These are phyloP conservation scores for Astrothelium subdiscretum DNA, from an alignment of 495 filamentous ascomycete genomes.

Conservation along the genomic window DNA sequence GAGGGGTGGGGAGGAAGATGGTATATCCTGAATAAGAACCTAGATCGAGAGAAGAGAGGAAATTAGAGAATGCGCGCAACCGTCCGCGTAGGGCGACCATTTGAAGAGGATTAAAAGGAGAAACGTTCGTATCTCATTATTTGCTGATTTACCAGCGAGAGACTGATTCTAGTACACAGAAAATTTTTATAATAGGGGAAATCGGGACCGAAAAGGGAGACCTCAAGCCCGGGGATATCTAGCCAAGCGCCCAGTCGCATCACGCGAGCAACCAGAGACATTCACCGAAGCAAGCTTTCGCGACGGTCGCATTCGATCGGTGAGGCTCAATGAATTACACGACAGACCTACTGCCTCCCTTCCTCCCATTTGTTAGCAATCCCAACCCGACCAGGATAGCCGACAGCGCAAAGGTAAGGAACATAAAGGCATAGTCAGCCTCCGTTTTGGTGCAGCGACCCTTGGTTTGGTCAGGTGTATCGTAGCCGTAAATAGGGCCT, in stretches of 20 bases:
- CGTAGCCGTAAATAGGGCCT: background rate
- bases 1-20: slow-evolving; percentile 23
- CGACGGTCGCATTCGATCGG: too few species aligned
- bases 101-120: too few species aligned
- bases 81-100: too few species aligned
- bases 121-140: too few species aligned
- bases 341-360: background rate
- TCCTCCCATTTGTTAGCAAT: background rate
- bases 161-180: too few species aligned
- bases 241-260: too few species aligned
- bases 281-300: too few species aligned
- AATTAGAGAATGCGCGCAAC: background rate
- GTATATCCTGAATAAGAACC: slow-evolving; percentile 21
- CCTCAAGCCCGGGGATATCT: too few species aligned
- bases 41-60: background rate
- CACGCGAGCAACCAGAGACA: too few species aligned
- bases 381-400: background rate
- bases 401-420: slow-evolving; percentile 7
- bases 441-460: slow-evolving; percentile 5
- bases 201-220: too few species aligned
- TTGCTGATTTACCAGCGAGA: too few species aligned
- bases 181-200: too few species aligned
- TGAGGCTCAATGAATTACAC: background rate
- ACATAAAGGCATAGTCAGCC: slow-evolving; percentile 10
- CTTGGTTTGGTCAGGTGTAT: background rate